phyloP scores from a whole-genome alignment of 805 yeast species.

The Starmerella etchellsii region DNA sequence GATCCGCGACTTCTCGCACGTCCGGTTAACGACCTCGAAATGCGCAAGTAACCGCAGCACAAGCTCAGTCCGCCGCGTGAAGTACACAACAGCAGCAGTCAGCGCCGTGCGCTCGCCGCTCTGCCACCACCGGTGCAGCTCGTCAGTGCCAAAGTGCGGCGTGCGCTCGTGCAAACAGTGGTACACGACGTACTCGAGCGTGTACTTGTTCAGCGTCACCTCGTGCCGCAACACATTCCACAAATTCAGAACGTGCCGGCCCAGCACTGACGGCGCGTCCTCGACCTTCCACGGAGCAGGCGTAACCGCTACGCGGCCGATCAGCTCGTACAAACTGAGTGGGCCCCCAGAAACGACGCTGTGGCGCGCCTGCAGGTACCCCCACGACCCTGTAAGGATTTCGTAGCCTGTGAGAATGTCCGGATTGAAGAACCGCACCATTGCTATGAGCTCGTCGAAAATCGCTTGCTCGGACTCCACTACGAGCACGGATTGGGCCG shows the following conservation, averaged over 20 bases:
- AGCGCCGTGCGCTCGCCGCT: conserved; percentile 17
- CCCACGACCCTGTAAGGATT: conserved; percentile 74
- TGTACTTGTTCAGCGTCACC: conserved; percentile 49
- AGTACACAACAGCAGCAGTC: conserved; percentile 34
- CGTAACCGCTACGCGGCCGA: conserved; percentile 14
- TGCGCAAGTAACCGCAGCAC: conserved; percentile 40
- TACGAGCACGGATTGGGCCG: background rate
- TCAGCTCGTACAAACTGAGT: conserved; percentile 6
- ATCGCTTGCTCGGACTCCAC: conserved; percentile 40
- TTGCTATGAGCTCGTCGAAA: conserved; percentile 40
- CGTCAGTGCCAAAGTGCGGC: conserved; percentile 44
- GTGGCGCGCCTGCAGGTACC: conserved; percentile 60
- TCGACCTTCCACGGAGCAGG: background rate
- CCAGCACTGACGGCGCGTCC: conserved; percentile 34
- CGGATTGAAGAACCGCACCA: conserved; percentile 61
- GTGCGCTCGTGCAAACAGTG: conserved; percentile 53
- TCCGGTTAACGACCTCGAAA: conserved; percentile 55
- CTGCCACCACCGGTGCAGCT: conserved; percentile 39
- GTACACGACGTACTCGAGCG: conserved; percentile 62
- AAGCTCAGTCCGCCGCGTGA: conserved; percentile 33
- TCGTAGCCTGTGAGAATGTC: conserved; percentile 84
- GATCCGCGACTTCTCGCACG: conserved; percentile 70
- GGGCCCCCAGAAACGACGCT: background rate
- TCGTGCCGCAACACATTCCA: conserved; percentile 69
- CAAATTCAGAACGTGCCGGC: conserved; percentile 71